phyloP scores from a whole-genome alignment of 208 protist genomes.

The Leishmania tarentolae region DNA sequence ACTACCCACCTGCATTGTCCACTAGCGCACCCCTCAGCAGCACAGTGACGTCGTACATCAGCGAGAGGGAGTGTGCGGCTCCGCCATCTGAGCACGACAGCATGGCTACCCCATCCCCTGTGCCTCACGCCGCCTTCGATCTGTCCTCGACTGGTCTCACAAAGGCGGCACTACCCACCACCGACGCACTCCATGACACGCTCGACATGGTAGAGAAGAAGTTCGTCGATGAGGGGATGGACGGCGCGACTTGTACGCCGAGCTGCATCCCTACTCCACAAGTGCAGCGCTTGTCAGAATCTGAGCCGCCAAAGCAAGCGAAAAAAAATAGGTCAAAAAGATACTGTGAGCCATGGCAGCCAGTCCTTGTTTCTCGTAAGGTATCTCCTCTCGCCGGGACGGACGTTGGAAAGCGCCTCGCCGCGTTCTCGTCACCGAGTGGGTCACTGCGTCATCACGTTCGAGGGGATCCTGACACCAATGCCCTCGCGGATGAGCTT shows the following conservation, averaged over 20 bases:
- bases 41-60: conserved; percentile 11
- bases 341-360: conserved; percentile 39
- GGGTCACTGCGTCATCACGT: neutral
- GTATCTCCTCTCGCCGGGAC: neutral
- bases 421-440: neutral
- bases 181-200: neutral
- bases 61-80: conserved; percentile 5
- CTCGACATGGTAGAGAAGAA: conserved; percentile 3
- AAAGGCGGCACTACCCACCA: neutral
- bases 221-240: neutral
- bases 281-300: neutral
- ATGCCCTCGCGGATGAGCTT: conserved; percentile 11
- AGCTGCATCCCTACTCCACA: conserved; percentile 9
- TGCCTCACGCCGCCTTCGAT: neutral
- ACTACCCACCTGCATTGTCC: neutral
- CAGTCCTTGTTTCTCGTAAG: conserved; percentile 11
- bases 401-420: neutral
- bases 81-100: conserved; percentile 1
- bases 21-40: conserved; percentile 5
- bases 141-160: neutral
- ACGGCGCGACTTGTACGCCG: neutral
- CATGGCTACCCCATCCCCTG: conserved; percentile 17
- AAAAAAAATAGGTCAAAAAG: conserved; percentile 9
- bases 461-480: neutral
- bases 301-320: neutral